Evolutionary conservation across 345 rosid genomes (phyloP), one percentile per base, ranked within the genome.

Genomic region (Gossypium herbaceum): DNA sequence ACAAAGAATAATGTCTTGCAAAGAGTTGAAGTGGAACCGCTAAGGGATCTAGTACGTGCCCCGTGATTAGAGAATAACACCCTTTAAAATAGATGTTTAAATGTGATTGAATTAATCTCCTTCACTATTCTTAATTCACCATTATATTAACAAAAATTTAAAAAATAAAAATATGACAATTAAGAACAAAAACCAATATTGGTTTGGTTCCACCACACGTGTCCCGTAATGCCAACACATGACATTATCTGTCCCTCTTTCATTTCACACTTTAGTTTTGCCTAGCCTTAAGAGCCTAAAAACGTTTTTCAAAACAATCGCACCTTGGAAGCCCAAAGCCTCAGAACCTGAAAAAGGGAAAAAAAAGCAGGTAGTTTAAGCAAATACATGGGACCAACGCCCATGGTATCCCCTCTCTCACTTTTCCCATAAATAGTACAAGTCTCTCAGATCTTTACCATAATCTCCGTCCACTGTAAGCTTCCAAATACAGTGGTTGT

Each of bases 341-440:
- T 12, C 65, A 15, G 29, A 68, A 4, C 48, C 65, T 9, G 68
- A 9, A 56, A 48, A 41, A 72, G 41, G 7, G 41, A 0, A 5
- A 5, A 5, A 5, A 52, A 43, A 4, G 27, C 72, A 44, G 84
- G 70, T 72, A 57, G 77, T 75, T 78, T 76, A 57, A 17, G 72
- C 41, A 48, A 72, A 85, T 72, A 79, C 81, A 47, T 70, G 75
- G 76, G 74, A 55, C 79, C 65, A 71, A 9, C 58, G 82, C 82
- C 79, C 79, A 72, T 64, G 67, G 73, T 75, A 69, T 75, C 67
- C 47, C 73, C 45, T 25, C 29, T 20, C 41, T 70, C 57, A 39
- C 12, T 41, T 56, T 59, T 75, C 9, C 73, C 56, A 76, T 72
- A 61, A 63, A 66, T 69, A 34, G 0, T 10, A 19, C 24, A 7